Evolutionary conservation across 179 eudicot genomes (phyloP), one percentile per base, ranked within the genome.

Genomic region (Camellia oleifera): DNA sequence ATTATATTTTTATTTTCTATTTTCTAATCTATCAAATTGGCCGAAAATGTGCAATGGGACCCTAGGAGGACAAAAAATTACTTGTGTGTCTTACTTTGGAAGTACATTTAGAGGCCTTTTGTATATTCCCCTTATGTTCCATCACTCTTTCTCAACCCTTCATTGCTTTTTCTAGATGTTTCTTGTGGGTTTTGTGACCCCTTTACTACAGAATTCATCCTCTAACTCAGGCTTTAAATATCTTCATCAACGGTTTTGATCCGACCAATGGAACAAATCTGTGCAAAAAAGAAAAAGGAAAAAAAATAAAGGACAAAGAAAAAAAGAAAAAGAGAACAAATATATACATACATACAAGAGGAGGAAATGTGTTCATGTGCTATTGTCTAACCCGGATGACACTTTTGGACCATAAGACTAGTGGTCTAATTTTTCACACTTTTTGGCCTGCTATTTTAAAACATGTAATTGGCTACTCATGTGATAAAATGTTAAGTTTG

Each of bases 141-240:
- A 10, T 50, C 60, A 60, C 18, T 71, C 60, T 71, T 71, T 71
- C 75, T 50, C 32, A 60, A 71, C 75, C 9, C 60, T 72, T 72
- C 75, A 4, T 56, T 50, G 75, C 75, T 11, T 72, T 69, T 72
- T 72, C 75, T 46, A 3, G 74, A 70, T 48, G 26, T 70, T 70
- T 70, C 57, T 48, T 48, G 14, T 17, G 54, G 18, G 17, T 7
- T 48, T 7, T 44, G 0, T 69, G 73, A n/a, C 54, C 63, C 20
- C 56, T 69, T 45, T 46, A 46, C 73, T 69, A 56, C 54, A 45
- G 17, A 3, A 57, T 14, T 57, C 61, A 14, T 57, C 61, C 61
- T 57, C 13, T 3, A 57, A 57, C 23, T 9, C 56, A 17, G 20
- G 2, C 20, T 46, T 52, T 18, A 3, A 3, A 45, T 17, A 46